phyloP scores from a whole-genome alignment of 2,329 filamentous ascomycete genomes.

The Dothideomycetes sp. region DNA sequence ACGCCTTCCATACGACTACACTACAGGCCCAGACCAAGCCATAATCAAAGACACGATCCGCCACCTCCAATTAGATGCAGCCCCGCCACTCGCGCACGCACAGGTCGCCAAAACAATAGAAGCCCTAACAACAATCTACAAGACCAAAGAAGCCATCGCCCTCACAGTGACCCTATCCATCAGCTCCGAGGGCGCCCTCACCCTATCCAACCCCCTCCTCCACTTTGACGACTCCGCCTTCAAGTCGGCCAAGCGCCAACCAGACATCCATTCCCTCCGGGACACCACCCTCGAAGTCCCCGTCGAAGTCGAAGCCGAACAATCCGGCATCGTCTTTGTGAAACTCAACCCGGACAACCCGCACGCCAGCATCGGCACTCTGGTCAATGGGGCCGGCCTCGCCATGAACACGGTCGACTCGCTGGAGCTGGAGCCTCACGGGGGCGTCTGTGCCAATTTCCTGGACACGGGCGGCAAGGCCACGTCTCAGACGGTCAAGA shows the following conservation, averaged over 20 bases:
- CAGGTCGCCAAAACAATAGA: constrained; percentile 40
- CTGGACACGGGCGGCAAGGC: constrained; percentile 85
- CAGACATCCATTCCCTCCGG: constrained; percentile 47
- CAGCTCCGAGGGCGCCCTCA: constrained; percentile 29
- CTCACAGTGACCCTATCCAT: constrained; percentile 42
- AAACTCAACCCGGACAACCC: constrained; percentile 37
- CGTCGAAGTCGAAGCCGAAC: constrained; percentile 51
- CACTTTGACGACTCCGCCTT: constrained; percentile 62
- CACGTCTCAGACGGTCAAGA: constrained; percentile 68
- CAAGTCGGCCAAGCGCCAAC: constrained; percentile 50
- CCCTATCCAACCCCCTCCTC: constrained; percentile 45
- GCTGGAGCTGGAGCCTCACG: constrained; percentile 45
- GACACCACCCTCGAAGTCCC: constrained; percentile 40
- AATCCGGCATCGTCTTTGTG: constrained; percentile 69
- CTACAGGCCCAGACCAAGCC: constrained; percentile 27
- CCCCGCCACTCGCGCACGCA: constrained; percentile 30
- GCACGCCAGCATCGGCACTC: constrained; percentile 59
- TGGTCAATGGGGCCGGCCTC: constrained; percentile 81
- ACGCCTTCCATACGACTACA: constrained; percentile 54
- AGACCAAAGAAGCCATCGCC: constrained; percentile 53
- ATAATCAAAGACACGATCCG: constrained; percentile 32
- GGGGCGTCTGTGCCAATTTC: constrained; percentile 68
- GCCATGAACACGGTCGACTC: constrained; percentile 88
- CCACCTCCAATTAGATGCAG: constrained; percentile 43
- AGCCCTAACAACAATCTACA: constrained; percentile 48